Evolutionary conservation across 2,329 filamentous ascomycete species (phyloP), one percentile per base, ranked within the genome.

Genomic region (Alternaria hordeiaustralica): DNA sequence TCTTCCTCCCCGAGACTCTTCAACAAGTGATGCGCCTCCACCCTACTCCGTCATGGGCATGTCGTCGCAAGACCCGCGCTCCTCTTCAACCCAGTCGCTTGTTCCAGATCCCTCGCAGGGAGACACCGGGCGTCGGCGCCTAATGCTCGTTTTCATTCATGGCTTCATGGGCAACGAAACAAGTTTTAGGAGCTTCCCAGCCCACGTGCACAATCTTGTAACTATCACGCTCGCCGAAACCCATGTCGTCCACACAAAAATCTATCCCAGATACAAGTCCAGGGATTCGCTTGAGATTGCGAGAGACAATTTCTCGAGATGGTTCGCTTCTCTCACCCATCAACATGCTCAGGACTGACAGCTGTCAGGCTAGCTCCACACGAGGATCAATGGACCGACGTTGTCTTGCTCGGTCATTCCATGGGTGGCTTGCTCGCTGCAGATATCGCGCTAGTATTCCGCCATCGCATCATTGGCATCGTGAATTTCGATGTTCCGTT

Each of bases 101-200:
- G 70, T 79, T 5, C 82, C 82, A 23, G 75, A 80, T 30, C 71
- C 72, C 12, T 69, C 77, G 5, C 45, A 63, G 30, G 71, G 74
- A 13, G 68, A 75, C 26, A 65, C 70, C 10, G 76, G 78, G n/a
- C 77, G 80, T 23, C 82, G 88, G 54, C 86, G 84, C 25, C 84
- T 97, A 23, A 85, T 97, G 2, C 77, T 97, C 21, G 84, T 97
- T 57, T 97, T 94, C 77, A 89, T 97, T 60, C 94, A 97, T 82
- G 94, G 94, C 64, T 97, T 96, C 81, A 91, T 96, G 85, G 94
- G 94, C 55, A 91, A 92, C 63, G 92, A 96, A 78, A 91, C 91
- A 30, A 96, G 92, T 61, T 97, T 97, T 76, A 88, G 90, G 65
- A 92, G 91, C 47, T 97, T 97, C 71, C 94, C 94, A 0, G 92